Evolutionary conservation across 2,329 filamentous ascomycete genomes (phyloP).

Genomic region (Biscogniauxia marginata): DNA sequence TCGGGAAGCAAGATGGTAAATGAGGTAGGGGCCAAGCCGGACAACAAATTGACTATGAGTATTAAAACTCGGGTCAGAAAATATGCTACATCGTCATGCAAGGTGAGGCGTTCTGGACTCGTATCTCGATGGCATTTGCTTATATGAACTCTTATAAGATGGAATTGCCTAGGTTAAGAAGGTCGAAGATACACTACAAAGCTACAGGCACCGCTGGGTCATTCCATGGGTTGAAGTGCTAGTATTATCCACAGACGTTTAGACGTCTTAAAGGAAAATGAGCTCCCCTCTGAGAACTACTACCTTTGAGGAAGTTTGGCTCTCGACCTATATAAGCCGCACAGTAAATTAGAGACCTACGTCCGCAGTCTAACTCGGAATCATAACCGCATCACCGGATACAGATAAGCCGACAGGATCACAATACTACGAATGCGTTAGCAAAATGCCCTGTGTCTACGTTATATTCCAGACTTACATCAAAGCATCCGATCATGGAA

Average conservation of each 20-base stretch:
- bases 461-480: neutral
- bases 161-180: neutral
- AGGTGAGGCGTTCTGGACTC: neutral
- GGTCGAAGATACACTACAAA: neutral
- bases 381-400: neutral
- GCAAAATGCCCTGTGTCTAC: neutral
- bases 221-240: no score
- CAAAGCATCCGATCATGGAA: conserved; percentile 1
- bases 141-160: neutral
- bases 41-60: neutral
- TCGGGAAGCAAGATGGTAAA: conserved; percentile 28
- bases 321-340: no score
- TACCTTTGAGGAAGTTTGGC: no score
- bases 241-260: no score
- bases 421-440: conserved; percentile 1
- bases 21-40: conserved; percentile 9
- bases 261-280: no score
- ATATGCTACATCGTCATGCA: neutral
- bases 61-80: neutral
- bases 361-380: no score
- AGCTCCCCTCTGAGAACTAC: no score
- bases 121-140: neutral
- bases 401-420: conserved; percentile 4
- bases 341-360: no score
- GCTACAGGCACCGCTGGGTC: no score